Evolutionary conservation across 139 green algal species (phyloP), one percentile per base, ranked within the genome.

Genomic region (Micractinium conductrix): DNA sequence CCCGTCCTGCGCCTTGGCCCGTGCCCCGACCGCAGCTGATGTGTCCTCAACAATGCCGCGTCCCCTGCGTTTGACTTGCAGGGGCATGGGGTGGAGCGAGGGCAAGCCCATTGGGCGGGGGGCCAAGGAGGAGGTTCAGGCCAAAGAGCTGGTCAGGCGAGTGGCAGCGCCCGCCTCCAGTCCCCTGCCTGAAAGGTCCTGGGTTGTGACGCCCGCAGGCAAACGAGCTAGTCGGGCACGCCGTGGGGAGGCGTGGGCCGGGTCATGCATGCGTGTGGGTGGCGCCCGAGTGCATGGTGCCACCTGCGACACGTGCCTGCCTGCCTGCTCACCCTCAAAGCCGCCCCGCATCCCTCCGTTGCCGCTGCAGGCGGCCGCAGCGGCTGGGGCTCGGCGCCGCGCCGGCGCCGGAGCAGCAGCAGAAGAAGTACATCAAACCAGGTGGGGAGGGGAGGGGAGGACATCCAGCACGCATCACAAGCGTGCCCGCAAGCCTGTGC

Each of bases 11-110:
- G 19, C 12, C 30, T 37, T 65, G 72, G n/a, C n/a, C n/a, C n/a
- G n/a, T n/a, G n/a, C n/a, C n/a, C n/a, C n/a, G n/a, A n/a, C n/a
- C n/a, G n/a, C n/a, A n/a, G n/a, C n/a, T n/a, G n/a, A n/a, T n/a
- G n/a, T n/a, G n/a, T n/a, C n/a, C n/a, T n/a, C n/a, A n/a, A n/a
- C n/a, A n/a, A n/a, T n/a, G n/a, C n/a, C n/a, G n/a, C n/a, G n/a
- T n/a, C n/a, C n/a, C n/a, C n/a, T n/a, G n/a, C n/a, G n/a, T n/a
- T 2, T 65, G n/a, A 30, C 44, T 10, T 63, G 80, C 72, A 86
- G 86, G 0, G 94, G 94, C 65, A 94, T 97, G 90, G 94, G 93
- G 40, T 97, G 94, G 94, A 60, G 86, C 35, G 92, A 97, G 33
- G 94, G 94, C 65, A 87, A 90, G 84, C 90, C 88, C 21, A 89